Evolutionary conservation across 2,329 filamentous ascomycete species (phyloP).

Genomic region (Neofusicoccum ribis): DNA sequence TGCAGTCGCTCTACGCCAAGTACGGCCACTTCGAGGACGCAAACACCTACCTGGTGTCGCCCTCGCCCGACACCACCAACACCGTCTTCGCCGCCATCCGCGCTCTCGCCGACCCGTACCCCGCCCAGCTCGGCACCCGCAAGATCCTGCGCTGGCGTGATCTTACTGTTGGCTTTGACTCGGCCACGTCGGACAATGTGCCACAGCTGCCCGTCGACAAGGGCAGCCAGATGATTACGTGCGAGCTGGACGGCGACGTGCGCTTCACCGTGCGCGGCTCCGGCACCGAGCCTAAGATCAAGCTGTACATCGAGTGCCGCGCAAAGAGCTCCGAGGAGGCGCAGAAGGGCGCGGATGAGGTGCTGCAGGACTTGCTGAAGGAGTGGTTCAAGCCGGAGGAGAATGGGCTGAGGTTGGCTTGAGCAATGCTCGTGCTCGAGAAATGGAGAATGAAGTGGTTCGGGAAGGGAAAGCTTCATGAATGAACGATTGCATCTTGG

Average conservation of each 20-base stretch:
- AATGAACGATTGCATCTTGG: no score
- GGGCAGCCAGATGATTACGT: constrained; percentile 64
- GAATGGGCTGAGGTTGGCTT: constrained; percentile 38
- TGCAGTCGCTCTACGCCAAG: constrained; percentile 57
- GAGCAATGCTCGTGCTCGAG: constrained; percentile 2
- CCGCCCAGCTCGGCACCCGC: constrained; percentile 51
- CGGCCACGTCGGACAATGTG: constrained; percentile 50
- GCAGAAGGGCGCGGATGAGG: constrained; percentile 45
- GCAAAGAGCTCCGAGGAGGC: constrained; percentile 44
- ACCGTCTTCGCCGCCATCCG: constrained; percentile 58
- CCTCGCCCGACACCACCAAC: constrained; percentile 53
- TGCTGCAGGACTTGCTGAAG: constrained; percentile 46
- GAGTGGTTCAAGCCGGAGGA: constrained; percentile 52
- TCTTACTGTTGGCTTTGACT: constrained; percentile 62
- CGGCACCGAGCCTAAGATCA: constrained; percentile 68
- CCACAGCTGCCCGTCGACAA: constrained; percentile 59
- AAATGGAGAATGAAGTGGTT: background rate
- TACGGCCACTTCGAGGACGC: constrained; percentile 64
- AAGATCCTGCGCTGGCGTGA: constrained; percentile 62
- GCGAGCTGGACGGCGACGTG: constrained; percentile 56
- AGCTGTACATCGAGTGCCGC: constrained; percentile 56
- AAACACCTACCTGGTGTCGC: constrained; percentile 65
- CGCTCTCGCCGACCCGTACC: constrained; percentile 41
- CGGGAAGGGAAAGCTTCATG: background rate
- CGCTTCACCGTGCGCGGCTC: constrained; percentile 62